A percentile compares a stretch with the other conserved stretches of the same genome.
These are phyloP conservation scores for Pichiaceae sp. DNA, from an alignment of 1,139 yeast species.

Conservation along the genomic window DNA sequence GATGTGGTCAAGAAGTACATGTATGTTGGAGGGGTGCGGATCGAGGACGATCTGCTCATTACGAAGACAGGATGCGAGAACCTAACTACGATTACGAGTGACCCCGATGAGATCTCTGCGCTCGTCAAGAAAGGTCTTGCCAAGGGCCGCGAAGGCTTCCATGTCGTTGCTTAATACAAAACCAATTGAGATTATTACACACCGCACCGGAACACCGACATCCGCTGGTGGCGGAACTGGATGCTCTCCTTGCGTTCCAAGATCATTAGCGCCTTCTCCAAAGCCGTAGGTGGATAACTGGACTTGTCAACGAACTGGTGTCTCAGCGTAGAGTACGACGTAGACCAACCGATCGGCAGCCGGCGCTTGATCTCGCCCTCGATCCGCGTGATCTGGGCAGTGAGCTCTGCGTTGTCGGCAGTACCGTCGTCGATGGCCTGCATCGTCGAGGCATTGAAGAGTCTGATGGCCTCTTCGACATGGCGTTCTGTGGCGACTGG, in stretches of 20 bases:
- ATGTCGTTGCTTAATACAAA: slow-evolving; percentile 35
- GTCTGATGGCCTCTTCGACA: slow-evolving; percentile 90
- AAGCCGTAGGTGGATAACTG: slow-evolving; percentile 58
- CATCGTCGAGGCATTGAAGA: slow-evolving; percentile 96
- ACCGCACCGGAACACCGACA: slow-evolving; percentile 75
- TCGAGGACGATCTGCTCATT: slow-evolving; percentile 85
- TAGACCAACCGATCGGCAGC: slow-evolving; percentile 94
- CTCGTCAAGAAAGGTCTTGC: slow-evolving; percentile 67
- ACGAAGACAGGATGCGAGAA: slow-evolving; percentile 73
- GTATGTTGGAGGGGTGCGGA: slow-evolving; percentile 92
- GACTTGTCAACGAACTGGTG: slow-evolving; percentile 70
- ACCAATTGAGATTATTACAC: slow-evolving; percentile 25
- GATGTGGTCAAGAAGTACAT: slow-evolving; percentile 67
- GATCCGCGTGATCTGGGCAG: slow-evolving; percentile 64
- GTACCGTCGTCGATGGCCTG: slow-evolving; percentile 69
- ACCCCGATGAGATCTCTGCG: slow-evolving; percentile 70
- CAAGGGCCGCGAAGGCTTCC: slow-evolving; percentile 60
- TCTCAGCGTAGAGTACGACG: slow-evolving; percentile 76
- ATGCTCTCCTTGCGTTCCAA: slow-evolving; percentile 83
- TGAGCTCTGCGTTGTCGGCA: slow-evolving; percentile 40
- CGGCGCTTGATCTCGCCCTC: slow-evolving; percentile 84
- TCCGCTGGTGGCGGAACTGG: slow-evolving; percentile 82
- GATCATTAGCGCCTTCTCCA: slow-evolving; percentile 76
- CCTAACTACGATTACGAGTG: slow-evolving; percentile 74
- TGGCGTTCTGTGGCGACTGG: slow-evolving; percentile 85